Percentiles rank a stretch among this genome's conserved stretches.
These are phyloP conservation scores for Rhodomyrtus tomentosa DNA, from an alignment of 345 rosid species.

Conservation along the genomic window DNA sequence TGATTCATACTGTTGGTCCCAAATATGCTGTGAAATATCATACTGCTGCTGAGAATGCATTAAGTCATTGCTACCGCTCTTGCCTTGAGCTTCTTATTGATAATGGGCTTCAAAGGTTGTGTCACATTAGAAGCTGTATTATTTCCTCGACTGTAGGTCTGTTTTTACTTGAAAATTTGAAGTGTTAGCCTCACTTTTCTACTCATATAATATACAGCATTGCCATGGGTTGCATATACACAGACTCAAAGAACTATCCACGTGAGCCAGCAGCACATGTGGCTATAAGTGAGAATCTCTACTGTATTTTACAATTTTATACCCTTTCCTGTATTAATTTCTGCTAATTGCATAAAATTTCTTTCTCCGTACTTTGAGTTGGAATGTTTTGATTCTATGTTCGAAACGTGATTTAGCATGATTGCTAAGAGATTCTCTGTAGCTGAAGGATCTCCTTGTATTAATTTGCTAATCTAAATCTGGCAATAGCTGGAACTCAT, in stretches of 20 bases:
- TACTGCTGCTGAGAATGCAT: constrained; percentile 97
- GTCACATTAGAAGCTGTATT: not conserved
- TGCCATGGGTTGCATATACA: constrained; percentile 94
- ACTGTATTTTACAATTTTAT: not conserved
- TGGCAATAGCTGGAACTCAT: not conserved
- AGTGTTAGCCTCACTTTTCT: constrained; percentile 15
- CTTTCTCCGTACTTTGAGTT: not conserved
- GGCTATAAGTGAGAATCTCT: constrained; percentile 71
- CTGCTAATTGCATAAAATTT: not conserved
- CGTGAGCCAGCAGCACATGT: constrained; percentile 99
- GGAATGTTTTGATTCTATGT: not conserved
- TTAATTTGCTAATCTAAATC: not conserved
- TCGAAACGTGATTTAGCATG: not conserved
- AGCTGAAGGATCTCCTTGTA: not conserved
- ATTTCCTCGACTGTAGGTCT: not conserved
- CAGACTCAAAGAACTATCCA: constrained; percentile 92
- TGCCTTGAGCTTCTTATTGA: constrained; percentile 94
- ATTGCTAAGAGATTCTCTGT: not conserved
- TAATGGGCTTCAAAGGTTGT: constrained; percentile 75
- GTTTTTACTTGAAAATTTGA: not conserved
- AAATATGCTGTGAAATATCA: constrained; percentile 98
- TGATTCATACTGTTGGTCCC: constrained; percentile 97
- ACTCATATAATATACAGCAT: constrained; percentile 44
- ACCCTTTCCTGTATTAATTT: not conserved
- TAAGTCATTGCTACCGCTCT: constrained; percentile 95